Percentiles rank a stretch among this genome's conserved stretches.
Evolutionary conservation across 1,139 yeast genomes (phyloP).

Genomic region (Taphrina flavorubra): DNA sequence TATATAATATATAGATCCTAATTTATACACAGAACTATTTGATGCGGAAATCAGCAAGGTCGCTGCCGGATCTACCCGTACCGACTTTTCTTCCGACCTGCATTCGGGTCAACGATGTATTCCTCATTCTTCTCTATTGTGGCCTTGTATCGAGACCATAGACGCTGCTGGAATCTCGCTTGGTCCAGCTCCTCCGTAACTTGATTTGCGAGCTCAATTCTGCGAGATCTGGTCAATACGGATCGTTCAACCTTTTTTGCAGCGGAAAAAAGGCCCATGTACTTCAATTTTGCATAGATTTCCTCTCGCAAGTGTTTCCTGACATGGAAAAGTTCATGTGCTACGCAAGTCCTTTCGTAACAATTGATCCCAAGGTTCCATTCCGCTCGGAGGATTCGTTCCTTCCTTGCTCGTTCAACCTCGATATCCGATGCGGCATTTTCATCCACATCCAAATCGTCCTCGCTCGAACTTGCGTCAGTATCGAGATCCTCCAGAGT

Average conservation of each 20-base stretch:
- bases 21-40: too few relatives aligned
- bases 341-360: constrained; percentile 27
- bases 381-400: constrained; percentile 26
- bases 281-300: constrained; percentile 11
- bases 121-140: constrained; percentile 86
- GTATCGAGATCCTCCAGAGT: constrained; percentile 35
- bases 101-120: constrained; percentile 57
- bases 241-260: constrained; percentile 26
- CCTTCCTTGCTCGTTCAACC: constrained; percentile 26
- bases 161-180: constrained; percentile 19
- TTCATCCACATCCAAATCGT: constrained; percentile 31
- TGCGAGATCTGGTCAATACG: constrained; percentile 6
- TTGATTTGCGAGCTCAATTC: constrained; percentile 31
- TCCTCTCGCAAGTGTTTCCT: constrained; percentile 36
- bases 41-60: too few relatives aligned
- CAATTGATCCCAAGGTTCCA: constrained; percentile 37
- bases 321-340: constrained; percentile 35
- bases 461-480: constrained; percentile 34
- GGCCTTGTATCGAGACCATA: constrained; percentile 53
- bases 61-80: neutral
- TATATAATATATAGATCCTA: too few relatives aligned
- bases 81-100: constrained; percentile 12
- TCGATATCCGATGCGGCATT: constrained; percentile 24
- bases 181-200: constrained; percentile 30
- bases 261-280: constrained; percentile 28